Conservation (phyloP, 2,329 filamentous ascomycete species). For the Grosmannia serpens region DNA sequence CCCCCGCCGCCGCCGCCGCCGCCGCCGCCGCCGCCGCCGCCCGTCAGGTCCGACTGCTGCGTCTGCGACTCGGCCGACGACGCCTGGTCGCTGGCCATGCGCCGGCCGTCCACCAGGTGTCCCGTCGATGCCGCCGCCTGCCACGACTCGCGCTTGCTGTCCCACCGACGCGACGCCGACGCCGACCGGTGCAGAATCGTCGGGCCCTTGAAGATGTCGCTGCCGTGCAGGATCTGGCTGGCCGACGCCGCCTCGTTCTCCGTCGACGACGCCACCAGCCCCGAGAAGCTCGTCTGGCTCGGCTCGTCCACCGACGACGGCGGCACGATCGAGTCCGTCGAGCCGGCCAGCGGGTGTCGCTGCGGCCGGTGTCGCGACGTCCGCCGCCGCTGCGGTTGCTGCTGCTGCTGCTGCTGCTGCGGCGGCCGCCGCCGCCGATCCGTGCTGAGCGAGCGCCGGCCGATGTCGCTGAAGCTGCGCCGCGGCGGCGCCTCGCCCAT, state of each 20-base stretch:
- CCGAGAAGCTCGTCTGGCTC: conserved; percentile 48
- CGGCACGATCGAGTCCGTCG: conserved; percentile 59
- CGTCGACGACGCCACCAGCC: conserved; percentile 53
- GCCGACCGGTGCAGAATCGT: conserved; percentile 44
- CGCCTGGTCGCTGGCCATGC: background rate
- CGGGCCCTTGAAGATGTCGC: conserved; percentile 77
- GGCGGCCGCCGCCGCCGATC: conserved; percentile 23
- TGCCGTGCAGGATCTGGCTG: conserved; percentile 79
- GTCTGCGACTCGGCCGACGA: conserved; percentile 6
- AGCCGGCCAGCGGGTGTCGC: background rate
- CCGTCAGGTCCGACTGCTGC: conserved; percentile 9
- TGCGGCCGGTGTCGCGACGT: too few species aligned
- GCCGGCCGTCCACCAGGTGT: conserved; percentile 13
- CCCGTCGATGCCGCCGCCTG: conserved; percentile 26
- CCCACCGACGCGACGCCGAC: conserved; percentile 22
- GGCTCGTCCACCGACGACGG: conserved; percentile 53
- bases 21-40: background rate
- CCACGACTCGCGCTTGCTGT: background rate
- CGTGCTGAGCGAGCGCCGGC: conserved; percentile 39
- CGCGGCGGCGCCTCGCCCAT: conserved; percentile 29
- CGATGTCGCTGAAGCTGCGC: conserved; percentile 53
- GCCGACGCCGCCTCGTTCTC: conserved; percentile 71
- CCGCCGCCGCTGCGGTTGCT: conserved; percentile 19
- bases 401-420: too few species aligned
- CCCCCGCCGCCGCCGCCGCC: background rate